Evolutionary conservation across 2,329 filamentous ascomycete genomes (phyloP).

Genomic region (Huntiella bhutanensis): DNA sequence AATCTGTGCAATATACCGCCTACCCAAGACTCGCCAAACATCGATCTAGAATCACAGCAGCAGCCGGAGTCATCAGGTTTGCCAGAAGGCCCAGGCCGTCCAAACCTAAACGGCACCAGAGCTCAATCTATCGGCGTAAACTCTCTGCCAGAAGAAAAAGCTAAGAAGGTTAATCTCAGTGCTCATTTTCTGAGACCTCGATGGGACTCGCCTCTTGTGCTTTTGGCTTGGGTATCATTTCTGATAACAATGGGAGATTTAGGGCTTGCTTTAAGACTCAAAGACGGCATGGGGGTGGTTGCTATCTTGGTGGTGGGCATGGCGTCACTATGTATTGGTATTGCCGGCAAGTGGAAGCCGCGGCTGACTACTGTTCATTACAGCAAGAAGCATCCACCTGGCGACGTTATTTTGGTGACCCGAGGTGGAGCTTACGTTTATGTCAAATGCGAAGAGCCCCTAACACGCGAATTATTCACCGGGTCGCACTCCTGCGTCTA

Average conservation of each 20-base stretch:
- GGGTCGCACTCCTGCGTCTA: slow-evolving; percentile 43
- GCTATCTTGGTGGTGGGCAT: slow-evolving; percentile 32
- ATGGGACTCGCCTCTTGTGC: slow-evolving; percentile 31
- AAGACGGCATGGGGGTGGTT: slow-evolving; percentile 20
- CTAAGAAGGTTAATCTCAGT: neutral
- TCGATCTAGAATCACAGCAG: no score
- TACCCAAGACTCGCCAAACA: no score
- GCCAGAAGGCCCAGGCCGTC: no score
- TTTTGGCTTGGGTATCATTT: slow-evolving; percentile 32
- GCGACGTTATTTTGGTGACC: slow-evolving; percentile 41
- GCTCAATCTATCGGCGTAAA: no score
- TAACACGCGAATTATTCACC: slow-evolving; percentile 41
- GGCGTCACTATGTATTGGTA: slow-evolving; percentile 34
- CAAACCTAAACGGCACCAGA: no score
- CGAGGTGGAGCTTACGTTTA: slow-evolving; percentile 40
- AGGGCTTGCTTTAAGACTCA: slow-evolving; percentile 20
- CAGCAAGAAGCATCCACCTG: slow-evolving; percentile 28
- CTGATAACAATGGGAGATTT: slow-evolving; percentile 29
- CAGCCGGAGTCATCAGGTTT: no score
- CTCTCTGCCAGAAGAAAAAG: no score
- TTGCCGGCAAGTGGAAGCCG: slow-evolving; percentile 39
- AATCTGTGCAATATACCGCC: no score
- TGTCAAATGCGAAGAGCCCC: slow-evolving; percentile 36
- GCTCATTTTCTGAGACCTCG: slow-evolving; percentile 27
- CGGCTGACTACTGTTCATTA: slow-evolving; percentile 32